Conservation (phyloP, 495 filamentous ascomycete species). For the Penicillium pancosmium region DNA sequence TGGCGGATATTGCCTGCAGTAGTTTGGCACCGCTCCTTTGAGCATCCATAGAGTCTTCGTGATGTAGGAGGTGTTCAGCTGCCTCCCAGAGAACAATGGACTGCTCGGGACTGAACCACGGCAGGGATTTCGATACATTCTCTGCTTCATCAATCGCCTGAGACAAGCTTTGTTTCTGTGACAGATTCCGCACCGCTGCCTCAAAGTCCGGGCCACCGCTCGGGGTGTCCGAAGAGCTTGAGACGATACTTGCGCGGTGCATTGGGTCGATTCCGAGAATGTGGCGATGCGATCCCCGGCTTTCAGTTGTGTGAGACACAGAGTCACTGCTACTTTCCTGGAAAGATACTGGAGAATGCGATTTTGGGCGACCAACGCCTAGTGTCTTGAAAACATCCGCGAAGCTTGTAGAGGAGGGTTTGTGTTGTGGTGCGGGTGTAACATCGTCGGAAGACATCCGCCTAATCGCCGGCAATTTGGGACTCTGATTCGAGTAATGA, state of each 20-base stretch:
- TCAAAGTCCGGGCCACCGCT: constrained; percentile 47
- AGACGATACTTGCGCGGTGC: constrained; percentile 50
- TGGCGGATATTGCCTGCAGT: constrained; percentile 42
- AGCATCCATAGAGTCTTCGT: constrained; percentile 41
- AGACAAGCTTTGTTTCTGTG: constrained; percentile 39
- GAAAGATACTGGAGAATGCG: constrained; percentile 40
- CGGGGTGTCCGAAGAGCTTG: constrained; percentile 47
- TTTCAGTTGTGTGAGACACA: constrained; percentile 33
- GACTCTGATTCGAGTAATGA: not conserved
- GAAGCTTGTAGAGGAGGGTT: constrained; percentile 45
- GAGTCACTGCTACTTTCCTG: constrained; percentile 40
- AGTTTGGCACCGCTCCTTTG: constrained; percentile 40
- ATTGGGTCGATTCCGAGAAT: constrained; percentile 44
- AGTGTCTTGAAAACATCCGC: constrained; percentile 51
- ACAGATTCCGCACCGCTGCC: constrained; percentile 34
- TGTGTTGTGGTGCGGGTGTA: constrained; percentile 37
- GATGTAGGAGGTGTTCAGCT: constrained; percentile 42
- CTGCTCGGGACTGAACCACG: constrained; percentile 46
- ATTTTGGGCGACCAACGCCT: constrained; percentile 45
- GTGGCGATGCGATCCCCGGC: constrained; percentile 32
- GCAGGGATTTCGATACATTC: constrained; percentile 32
- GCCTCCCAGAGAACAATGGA: constrained; percentile 47
- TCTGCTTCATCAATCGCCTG: constrained; percentile 49
- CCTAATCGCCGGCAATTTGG: constrained; percentile 21
- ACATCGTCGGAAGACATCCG: constrained; percentile 55